Conservation (phyloP, 2,329 filamentous ascomycete genomes). For the Fusarium agapanthi region DNA sequence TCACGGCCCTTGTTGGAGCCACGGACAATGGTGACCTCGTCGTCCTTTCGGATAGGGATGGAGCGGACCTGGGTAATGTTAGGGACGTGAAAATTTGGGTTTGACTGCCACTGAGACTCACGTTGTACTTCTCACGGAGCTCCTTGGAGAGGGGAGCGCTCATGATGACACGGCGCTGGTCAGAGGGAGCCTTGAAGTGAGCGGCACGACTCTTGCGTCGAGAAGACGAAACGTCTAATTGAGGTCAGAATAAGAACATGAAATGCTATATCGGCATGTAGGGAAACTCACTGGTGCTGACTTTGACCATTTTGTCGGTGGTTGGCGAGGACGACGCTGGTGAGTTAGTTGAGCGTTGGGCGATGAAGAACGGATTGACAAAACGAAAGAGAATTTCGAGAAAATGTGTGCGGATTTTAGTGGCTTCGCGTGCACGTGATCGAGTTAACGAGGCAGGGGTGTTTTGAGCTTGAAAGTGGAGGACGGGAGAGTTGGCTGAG, state of each 20-base stretch:
- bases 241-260: not conserved
- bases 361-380: constrained; percentile 38
- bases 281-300: constrained; percentile 64
- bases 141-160: constrained; percentile 95
- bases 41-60: constrained; percentile 97
- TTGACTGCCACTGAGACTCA: constrained; percentile 56
- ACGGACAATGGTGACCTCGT: constrained; percentile 92
- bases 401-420: constrained; percentile 43
- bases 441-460: not conserved
- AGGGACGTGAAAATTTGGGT: not conserved
- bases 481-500: not conserved
- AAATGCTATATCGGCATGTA: not conserved
- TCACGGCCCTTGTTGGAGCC: constrained; percentile 97
- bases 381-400: constrained; percentile 7
- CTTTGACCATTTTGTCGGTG: constrained; percentile 73
- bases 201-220: constrained; percentile 99
- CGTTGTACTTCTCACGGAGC: constrained; percentile 98
- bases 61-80: constrained; percentile 76
- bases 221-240: constrained; percentile 73
- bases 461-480: not conserved
- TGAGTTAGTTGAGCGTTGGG: constrained; percentile 46
- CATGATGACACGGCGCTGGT: constrained; percentile 95
- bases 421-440: constrained; percentile 46
- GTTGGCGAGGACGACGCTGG: constrained; percentile 40
- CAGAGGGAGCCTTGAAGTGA: constrained; percentile 96